Conservation (phyloP, 2,329 filamentous ascomycete species). For the Calcarisporium arbuscula region DNA sequence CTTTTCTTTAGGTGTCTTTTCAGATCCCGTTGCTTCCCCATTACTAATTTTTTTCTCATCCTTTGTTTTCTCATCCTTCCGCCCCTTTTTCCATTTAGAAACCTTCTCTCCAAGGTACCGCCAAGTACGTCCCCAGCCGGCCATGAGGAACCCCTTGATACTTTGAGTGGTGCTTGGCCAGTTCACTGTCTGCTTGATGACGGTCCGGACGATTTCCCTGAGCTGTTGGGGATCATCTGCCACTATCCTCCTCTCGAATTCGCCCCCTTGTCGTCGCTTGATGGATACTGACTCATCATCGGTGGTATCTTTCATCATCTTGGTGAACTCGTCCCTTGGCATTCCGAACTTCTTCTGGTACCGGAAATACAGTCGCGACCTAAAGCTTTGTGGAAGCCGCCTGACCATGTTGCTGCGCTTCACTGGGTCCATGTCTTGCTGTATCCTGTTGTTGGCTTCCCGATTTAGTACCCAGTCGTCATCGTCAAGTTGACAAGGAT, state of each 20-base stretch:
- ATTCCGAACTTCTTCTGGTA: slow-evolving; percentile 90
- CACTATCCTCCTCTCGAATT: slow-evolving; percentile 82
- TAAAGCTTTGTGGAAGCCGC: slow-evolving; percentile 78
- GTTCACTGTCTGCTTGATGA: slow-evolving; percentile 80
- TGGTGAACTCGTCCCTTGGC: slow-evolving; percentile 73
- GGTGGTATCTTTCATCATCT: slow-evolving; percentile 71
- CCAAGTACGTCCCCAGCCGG: slow-evolving; percentile 62
- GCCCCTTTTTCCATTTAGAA: slow-evolving; percentile 52
- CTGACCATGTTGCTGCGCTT: slow-evolving; percentile 95
- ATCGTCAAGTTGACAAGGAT: slow-evolving; percentile 37
- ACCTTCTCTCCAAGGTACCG: slow-evolving; percentile 81
- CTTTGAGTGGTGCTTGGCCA: slow-evolving; percentile 91
- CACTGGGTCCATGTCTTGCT: slow-evolving; percentile 87
- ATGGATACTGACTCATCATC: slow-evolving; percentile 67
- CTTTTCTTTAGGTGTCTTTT: too few species aligned
- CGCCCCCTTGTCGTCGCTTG: slow-evolving; percentile 68
- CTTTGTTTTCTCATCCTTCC: slow-evolving; percentile 15
- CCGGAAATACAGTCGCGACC: slow-evolving; percentile 85
- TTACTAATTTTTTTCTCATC: neutral
- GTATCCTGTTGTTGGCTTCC: slow-evolving; percentile 58
- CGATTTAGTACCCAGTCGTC: slow-evolving; percentile 33
- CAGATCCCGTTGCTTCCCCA: too few species aligned
- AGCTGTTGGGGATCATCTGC: slow-evolving; percentile 60
- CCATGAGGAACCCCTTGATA: slow-evolving; percentile 75
- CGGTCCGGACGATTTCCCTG: slow-evolving; percentile 61